These are phyloP conservation scores for Sonneratia caseolaris DNA, from an alignment of 345 rosid genomes.

Conservation along the genomic window DNA sequence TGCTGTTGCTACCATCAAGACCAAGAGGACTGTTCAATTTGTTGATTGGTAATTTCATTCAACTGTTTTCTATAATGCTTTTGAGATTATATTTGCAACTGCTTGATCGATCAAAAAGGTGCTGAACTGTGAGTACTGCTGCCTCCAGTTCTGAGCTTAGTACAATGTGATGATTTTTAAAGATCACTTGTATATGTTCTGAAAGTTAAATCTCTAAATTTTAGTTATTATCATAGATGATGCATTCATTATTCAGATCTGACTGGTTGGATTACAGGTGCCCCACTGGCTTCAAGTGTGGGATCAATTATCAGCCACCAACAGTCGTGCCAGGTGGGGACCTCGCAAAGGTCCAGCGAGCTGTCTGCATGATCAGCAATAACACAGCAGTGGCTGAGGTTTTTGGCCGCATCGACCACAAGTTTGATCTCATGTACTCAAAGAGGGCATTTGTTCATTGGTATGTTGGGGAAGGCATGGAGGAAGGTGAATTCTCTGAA, in stretches of 20 bases:
- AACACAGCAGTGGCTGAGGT: slow-evolving; percentile 70
- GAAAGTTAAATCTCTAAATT: neutral
- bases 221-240: neutral
- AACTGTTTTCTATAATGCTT: neutral
- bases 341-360: slow-evolving; percentile 57
- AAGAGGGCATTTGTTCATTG: slow-evolving; percentile 69
- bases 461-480: slow-evolving; percentile 70
- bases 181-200: neutral
- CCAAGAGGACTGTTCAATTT: slow-evolving; percentile 52
- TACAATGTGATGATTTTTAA: neutral
- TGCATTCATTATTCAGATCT: neutral
- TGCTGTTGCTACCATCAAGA: slow-evolving; percentile 54
- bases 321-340: slow-evolving; percentile 62
- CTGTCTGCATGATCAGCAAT: slow-evolving; percentile 66
- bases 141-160: neutral
- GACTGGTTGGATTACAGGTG: slow-evolving; percentile 29
- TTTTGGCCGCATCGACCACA: slow-evolving; percentile 52
- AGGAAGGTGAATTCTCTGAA: slow-evolving; percentile 67
- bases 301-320: slow-evolving; percentile 60
- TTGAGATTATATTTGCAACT: neutral
- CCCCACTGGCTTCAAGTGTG: slow-evolving; percentile 63
- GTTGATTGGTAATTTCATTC: slow-evolving; percentile 42
- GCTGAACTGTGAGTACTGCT: neutral
- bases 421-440: slow-evolving; percentile 59
- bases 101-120: neutral